phyloP scores from a whole-genome alignment of 2,329 filamentous ascomycete genomes.

The Xylariaceae sp. region DNA sequence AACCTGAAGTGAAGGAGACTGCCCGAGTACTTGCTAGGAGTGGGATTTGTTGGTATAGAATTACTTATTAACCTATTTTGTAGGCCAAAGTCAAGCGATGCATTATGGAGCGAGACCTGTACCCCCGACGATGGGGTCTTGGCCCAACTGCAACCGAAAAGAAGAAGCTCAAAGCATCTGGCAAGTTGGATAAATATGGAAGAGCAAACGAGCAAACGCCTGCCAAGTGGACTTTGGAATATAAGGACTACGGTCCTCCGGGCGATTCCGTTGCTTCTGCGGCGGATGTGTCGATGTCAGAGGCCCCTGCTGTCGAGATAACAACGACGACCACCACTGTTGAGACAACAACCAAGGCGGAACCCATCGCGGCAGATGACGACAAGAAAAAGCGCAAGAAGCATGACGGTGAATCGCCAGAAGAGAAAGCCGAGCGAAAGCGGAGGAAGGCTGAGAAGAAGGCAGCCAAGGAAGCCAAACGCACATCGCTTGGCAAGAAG shows the following conservation, averaged over 20 bases:
- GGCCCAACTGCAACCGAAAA: conserved; percentile 93
- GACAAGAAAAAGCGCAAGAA: conserved; percentile 83
- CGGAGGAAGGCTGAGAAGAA: conserved; percentile 66
- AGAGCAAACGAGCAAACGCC: conserved; percentile 91
- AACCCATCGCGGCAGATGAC: conserved; percentile 56
- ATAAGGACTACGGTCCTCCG: conserved; percentile 80
- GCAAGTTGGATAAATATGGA: conserved; percentile 98
- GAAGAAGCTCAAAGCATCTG: conserved; percentile 99
- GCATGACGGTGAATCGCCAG: conserved; percentile 76
- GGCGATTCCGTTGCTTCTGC: conserved; percentile 50
- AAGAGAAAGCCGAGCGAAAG: conserved; percentile 69
- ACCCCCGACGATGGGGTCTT: conserved; percentile 95
- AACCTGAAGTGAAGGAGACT: too few relatives aligned
- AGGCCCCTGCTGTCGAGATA: conserved; percentile 48
- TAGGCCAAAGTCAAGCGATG: conserved; percentile 99
- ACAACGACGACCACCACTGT: conserved; percentile 46
- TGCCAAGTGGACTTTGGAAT: conserved; percentile 88
- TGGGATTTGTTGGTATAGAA: too few relatives aligned
- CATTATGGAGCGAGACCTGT: conserved; percentile 99
- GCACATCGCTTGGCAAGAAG: conserved; percentile 57
- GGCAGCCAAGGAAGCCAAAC: conserved; percentile 62
- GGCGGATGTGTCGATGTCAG: conserved; percentile 50
- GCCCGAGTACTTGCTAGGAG: too few relatives aligned
- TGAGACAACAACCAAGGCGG: conserved; percentile 45
- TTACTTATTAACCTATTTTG: too few relatives aligned